A percentile compares a stretch with the other conserved stretches of the same genome.
Conservation (phyloP, 1,139 yeast species). For the Sugiyamaella grinbergsii region DNA sequence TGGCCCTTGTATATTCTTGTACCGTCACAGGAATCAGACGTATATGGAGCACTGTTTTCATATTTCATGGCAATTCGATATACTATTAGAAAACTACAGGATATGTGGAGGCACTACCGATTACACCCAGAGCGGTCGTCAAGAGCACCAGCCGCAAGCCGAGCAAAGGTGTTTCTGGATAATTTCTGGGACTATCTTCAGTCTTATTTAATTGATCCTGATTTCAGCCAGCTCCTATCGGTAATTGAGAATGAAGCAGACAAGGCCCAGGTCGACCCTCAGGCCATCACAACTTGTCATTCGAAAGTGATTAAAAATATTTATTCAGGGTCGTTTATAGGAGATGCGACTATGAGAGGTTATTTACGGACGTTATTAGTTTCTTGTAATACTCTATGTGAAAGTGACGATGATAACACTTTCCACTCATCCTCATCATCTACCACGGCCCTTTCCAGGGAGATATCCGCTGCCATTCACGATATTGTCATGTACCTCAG, state of each 20-base stretch:
- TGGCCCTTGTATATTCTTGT: conserved; percentile 33
- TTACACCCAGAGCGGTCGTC: not conserved
- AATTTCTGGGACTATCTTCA: conserved; percentile 35
- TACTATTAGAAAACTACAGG: conserved; percentile 21
- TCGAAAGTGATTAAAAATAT: conserved; percentile 22
- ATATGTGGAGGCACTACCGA: conserved; percentile 24
- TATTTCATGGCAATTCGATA: conserved; percentile 28
- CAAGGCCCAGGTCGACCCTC: conserved; percentile 26
- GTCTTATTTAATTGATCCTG: conserved; percentile 26
- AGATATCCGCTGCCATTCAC: not conserved
- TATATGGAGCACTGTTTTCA: conserved; percentile 30
- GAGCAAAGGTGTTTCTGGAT: conserved; percentile 31
- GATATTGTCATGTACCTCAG: conserved; percentile 7
- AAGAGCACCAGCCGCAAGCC: conserved; percentile 7
- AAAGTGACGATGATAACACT: not conserved
- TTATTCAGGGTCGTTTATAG: conserved; percentile 25
- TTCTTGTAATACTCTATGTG: conserved; percentile 16
- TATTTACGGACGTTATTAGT: conserved; percentile 25
- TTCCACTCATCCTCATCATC: not conserved
- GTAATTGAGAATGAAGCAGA: conserved; percentile 13
- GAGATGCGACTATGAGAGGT: conserved; percentile 22
- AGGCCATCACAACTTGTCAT: conserved; percentile 25
- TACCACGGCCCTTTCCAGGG: too few relatives aligned
- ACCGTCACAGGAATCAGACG: conserved; percentile 22
- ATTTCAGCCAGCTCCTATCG: conserved; percentile 18